These are phyloP conservation scores for Funneliformis mosseae DNA, from an alignment of 192 early-diverging fungal species.

Conservation along the genomic window DNA sequence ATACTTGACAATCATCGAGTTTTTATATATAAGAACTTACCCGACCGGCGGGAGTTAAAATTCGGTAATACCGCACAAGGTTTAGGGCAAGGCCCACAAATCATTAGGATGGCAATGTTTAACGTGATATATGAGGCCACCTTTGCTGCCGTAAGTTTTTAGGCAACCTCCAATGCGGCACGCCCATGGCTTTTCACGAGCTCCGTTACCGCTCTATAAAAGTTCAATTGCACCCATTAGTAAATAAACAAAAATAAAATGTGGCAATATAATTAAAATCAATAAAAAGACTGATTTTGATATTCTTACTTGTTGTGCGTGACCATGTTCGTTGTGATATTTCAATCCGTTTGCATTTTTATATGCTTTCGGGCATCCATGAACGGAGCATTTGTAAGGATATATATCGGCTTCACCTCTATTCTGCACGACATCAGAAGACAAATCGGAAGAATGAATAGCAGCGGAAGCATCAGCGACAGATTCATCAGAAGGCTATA, in stretches of 20 bases:
- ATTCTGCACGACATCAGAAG: neutral
- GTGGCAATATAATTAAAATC: neutral
- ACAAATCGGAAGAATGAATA: neutral
- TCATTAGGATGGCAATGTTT: conserved; percentile 33
- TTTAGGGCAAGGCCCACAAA: conserved; percentile 23
- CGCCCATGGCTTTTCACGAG: conserved; percentile 36
- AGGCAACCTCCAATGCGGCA: conserved; percentile 44
- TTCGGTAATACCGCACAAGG: neutral
- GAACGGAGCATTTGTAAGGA: conserved; percentile 86
- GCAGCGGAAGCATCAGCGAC: neutral
- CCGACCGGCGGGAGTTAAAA: neutral
- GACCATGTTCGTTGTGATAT: conserved; percentile 97
- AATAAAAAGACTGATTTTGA: no score
- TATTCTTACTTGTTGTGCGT: conserved; percentile 43
- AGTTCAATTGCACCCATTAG: neutral
- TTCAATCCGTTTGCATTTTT: conserved; percentile 99
- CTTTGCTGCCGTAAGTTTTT: conserved; percentile 44
- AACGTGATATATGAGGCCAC: conserved; percentile 46
- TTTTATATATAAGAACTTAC: neutral
- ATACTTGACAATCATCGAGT: neutral
- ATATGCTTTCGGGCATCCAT: conserved; percentile 92
- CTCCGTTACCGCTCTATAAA: conserved; percentile 5
- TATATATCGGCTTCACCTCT: conserved; percentile 42
- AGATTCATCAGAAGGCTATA: neutral
- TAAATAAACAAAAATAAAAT: neutral